Conservation (phyloP, 441 rosid species). For the Geranium incanum region DNA sequence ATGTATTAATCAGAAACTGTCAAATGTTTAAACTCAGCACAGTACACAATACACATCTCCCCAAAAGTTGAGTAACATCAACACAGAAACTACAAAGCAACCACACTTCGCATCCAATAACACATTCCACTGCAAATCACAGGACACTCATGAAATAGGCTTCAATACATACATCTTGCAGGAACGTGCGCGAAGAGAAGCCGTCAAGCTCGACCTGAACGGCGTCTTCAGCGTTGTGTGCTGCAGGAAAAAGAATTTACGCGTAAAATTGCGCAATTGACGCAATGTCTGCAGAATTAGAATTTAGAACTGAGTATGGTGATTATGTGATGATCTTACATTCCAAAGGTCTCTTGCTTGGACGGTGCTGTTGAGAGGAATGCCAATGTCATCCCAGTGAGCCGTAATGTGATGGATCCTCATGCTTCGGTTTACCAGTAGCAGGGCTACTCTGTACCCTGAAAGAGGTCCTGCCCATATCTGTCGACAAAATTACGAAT, state of each 20-base stretch:
- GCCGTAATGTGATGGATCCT: constrained; percentile 34
- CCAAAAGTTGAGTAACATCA: not conserved
- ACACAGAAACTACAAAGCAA: not conserved
- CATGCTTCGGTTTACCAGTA: constrained; percentile 47
- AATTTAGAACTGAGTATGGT: no score
- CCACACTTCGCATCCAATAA: not conserved
- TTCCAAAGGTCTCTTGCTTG: constrained; percentile 71
- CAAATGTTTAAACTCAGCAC: no score
- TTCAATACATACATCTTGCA: constrained; percentile 64
- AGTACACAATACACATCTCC: no score
- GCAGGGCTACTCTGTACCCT: constrained; percentile 46
- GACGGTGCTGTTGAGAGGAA: constrained; percentile 38
- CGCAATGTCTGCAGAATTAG: not conserved
- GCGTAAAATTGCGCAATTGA: not conserved
- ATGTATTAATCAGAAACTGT: no score
- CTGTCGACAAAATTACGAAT: constrained; percentile 24
- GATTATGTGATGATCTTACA: constrained; percentile 27
- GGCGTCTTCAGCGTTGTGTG: constrained; percentile 44
- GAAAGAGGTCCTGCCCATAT: constrained; percentile 63
- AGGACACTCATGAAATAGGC: constrained; percentile 35
- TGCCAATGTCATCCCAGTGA: constrained; percentile 54
- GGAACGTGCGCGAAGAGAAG: constrained; percentile 37
- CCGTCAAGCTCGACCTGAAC: constrained; percentile 47
- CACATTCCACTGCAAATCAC: not conserved
- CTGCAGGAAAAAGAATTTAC: constrained; percentile 31